A percentile compares a stretch with the other conserved stretches of the same genome.
Conservation (phyloP, 257 asterid genomes). For the Gynochthodes officinalis region DNA sequence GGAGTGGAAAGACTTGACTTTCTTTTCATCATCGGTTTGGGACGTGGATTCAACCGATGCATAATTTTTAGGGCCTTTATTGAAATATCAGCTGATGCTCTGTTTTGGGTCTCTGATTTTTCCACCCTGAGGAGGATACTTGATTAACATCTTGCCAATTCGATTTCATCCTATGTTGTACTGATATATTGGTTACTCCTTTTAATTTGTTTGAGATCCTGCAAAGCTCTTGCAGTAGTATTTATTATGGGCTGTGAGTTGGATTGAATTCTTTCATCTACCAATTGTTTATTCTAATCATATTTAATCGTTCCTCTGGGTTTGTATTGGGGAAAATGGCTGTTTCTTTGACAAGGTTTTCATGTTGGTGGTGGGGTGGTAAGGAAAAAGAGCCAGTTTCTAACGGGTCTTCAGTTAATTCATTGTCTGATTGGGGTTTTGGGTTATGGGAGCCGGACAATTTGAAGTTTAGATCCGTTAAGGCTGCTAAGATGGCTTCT, state of each 20-base stretch:
- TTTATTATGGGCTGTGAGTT: conserved; percentile 14
- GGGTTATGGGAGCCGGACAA: conserved; percentile 68
- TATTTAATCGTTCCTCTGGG: conserved; percentile 11
- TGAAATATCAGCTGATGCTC: background rate
- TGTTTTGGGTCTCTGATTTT: background rate
- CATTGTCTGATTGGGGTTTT: conserved; percentile 72
- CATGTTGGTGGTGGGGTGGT: conserved; percentile 75
- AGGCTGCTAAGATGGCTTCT: conserved; percentile 46
- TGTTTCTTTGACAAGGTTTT: conserved; percentile 52
- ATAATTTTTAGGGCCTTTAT: background rate
- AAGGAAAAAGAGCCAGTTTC: conserved; percentile 67
- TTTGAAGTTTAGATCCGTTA: conserved; percentile 50
- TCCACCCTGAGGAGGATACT: background rate
- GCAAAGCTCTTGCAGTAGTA: background rate
- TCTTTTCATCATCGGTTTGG: background rate
- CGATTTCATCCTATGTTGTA: conserved; percentile 12
- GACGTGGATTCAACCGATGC: background rate
- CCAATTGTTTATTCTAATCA: conserved; percentile 5
- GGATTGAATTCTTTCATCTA: conserved; percentile 15
- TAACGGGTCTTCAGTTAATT: conserved; percentile 60
- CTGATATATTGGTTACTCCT: conserved; percentile 2
- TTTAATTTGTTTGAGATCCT: conserved; percentile 10
- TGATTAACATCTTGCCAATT: conserved; percentile 1
- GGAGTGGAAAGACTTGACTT: background rate
- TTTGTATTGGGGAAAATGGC: conserved; percentile 25